Evolutionary conservation across 2,329 filamentous ascomycete genomes (phyloP), one percentile per base, ranked within the genome.

Genomic region (Penicillium sp.): DNA sequence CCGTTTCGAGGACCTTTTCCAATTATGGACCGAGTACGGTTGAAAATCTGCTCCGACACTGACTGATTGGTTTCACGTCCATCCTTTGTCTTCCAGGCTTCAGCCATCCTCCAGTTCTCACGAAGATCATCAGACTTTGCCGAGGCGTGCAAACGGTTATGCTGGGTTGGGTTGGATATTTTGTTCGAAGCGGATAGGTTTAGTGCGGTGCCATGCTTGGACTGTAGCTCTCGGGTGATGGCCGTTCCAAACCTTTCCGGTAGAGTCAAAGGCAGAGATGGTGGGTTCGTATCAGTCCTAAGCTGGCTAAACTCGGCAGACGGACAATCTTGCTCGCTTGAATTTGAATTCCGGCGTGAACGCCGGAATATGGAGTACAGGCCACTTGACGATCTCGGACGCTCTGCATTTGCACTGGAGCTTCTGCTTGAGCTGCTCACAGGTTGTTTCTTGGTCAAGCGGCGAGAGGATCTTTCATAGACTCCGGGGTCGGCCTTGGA

Each of bases 381-480:
- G 23, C 53, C 62, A 55, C 48, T 61, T 41, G 61, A 66, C 9
- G 69, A 67, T 23, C 65, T 61, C 25, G 66, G 61, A 52, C 66
- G 64, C 19, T 70, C 68, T n/a, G 64, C 61, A 53, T 66, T 65
- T 15, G 65, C 63, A 51, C 71, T 75, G 12, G 72, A 69, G 25
- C 66, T 67, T 56, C 73, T 66, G 33, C 65, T 70, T 29, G 68
- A 68, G 53, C 57, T 71, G 21, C 59, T 61, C 4, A 70, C 44
- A 1, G 72, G 71, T 43, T 73, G 70, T 56, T 73, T 75, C 56
- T 75, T 75, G 17, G 67, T 70, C 17, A 75, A 62, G 33, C 73
- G 72, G 2, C 70, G 71, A 33, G 70, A 59, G 17, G 62, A 61
- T 41, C 66, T 64, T 44, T 66, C 69, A 43, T 58, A 21, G 47